Evolutionary conservation across 371 early-diverging fungal genomes (phyloP).

Genomic region (Enterocytospora artemiae): DNA sequence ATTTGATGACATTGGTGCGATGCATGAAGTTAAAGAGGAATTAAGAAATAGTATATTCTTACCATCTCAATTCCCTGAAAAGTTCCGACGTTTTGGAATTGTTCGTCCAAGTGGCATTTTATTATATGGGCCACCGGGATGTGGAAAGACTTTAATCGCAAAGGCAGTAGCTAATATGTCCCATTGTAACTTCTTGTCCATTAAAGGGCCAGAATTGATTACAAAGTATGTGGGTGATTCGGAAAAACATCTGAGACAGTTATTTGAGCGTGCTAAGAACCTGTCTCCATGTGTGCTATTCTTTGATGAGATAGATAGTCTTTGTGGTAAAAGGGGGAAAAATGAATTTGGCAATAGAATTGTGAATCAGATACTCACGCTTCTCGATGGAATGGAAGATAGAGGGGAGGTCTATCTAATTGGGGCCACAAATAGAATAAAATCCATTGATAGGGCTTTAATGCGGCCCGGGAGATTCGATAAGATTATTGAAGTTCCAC

Average conservation of each 20-base stretch:
- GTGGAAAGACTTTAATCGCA: constrained; percentile 94
- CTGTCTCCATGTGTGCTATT: constrained; percentile 74
- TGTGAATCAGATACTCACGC: constrained; percentile 90
- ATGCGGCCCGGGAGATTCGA: constrained; percentile 94
- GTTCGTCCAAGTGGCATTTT: constrained; percentile 81
- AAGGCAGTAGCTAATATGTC: constrained; percentile 89
- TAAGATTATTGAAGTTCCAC: constrained; percentile 77
- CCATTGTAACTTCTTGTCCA: constrained; percentile 86
- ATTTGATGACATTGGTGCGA: constrained; percentile 56
- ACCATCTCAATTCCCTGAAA: constrained; percentile 75
- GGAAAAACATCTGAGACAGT: constrained; percentile 86
- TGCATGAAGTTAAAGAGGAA: constrained; percentile 53
- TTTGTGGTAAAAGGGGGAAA: constrained; percentile 66
- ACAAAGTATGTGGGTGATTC: constrained; percentile 99
- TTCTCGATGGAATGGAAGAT: constrained; percentile 84
- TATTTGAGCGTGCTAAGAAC: constrained; percentile 86
- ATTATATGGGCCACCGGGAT: constrained; percentile 96
- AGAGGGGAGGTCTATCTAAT: constrained; percentile 67
- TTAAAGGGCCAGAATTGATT: constrained; percentile 93
- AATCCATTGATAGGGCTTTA: constrained; percentile 85
- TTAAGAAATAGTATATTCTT: constrained; percentile 84
- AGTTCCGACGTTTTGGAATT: constrained; percentile 79
- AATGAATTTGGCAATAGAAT: constrained; percentile 65
- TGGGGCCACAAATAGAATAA: constrained; percentile 94
- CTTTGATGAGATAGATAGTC: constrained; percentile 98